These are phyloP conservation scores for Blastocystis sp. DNA, from an alignment of 352 stramenopile genomes.

Conservation along the genomic window DNA sequence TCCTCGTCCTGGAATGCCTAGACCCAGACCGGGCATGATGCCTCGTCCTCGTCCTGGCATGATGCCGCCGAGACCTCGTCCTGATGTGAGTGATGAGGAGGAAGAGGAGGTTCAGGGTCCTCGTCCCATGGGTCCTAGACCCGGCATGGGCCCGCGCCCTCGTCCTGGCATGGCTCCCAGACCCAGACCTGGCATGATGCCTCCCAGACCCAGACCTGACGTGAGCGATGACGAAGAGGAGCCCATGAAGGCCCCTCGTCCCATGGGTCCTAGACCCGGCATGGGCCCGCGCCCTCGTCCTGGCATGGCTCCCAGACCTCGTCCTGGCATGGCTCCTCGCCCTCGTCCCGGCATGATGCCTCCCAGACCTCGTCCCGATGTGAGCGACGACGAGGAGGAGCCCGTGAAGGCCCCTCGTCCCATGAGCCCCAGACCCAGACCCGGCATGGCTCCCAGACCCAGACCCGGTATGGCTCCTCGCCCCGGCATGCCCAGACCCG, in stretches of 20 bases:
- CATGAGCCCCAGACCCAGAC: conserved; percentile 27
- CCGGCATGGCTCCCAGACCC: conserved; percentile 40
- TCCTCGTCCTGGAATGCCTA: conserved; percentile 49
- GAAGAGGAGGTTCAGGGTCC: neutral
- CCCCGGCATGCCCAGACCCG: conserved; percentile 47
- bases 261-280: conserved; percentile 38
- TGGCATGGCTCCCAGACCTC: conserved; percentile 40
- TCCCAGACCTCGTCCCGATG: neutral
- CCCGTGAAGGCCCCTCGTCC: neutral
- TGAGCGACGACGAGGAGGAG: conserved; percentile 25
- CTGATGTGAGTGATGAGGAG: neutral
- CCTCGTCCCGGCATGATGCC: conserved; percentile 2
- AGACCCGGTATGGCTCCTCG: conserved; percentile 39
- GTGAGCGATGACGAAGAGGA: conserved; percentile 47
- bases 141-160: conserved; percentile 47
- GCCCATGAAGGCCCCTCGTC: neutral
- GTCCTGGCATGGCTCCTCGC: conserved; percentile 6
- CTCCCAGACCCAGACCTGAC: neutral
- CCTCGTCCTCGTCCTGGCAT: conserved; percentile 27
- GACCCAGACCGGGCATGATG: neutral
- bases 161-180: conserved; percentile 41
- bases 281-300: conserved; percentile 35
- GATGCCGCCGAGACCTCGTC: neutral
- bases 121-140: conserved; percentile 10
- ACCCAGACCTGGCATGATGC: conserved; percentile 10